Percentiles rank a stretch among this genome's conserved stretches.
Evolutionary conservation across 2,329 filamentous ascomycete species (phyloP).

Genomic region (Septoria petroselini): DNA sequence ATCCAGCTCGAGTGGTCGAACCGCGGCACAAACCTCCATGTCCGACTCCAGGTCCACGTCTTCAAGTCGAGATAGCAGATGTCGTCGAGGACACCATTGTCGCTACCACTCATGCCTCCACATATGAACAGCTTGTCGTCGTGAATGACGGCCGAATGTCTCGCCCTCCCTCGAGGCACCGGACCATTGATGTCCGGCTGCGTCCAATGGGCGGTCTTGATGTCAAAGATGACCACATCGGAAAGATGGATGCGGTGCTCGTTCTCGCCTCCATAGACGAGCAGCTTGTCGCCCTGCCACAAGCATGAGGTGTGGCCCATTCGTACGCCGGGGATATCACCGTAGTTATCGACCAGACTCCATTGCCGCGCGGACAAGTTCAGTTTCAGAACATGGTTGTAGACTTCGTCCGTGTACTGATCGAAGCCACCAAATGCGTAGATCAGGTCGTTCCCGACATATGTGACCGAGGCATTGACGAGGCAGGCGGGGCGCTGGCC

Average conservation of each 20-base stretch:
- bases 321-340: constrained; percentile 91
- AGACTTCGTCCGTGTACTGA: constrained; percentile 97
- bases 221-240: constrained; percentile 92
- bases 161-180: constrained; percentile 81
- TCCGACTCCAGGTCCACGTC: constrained; percentile 94
- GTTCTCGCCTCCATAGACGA: constrained; percentile 97
- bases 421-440: constrained; percentile 98
- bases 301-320: constrained; percentile 98
- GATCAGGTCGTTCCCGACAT: constrained; percentile 90
- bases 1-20: constrained; percentile 96
- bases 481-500: constrained; percentile 78
- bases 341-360: constrained; percentile 97
- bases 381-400: constrained; percentile 91
- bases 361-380: constrained; percentile 87
- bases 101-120: constrained; percentile 90
- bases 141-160: constrained; percentile 89
- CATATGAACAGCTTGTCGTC: constrained; percentile 96
- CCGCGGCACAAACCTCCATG: constrained; percentile 90
- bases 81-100: constrained; percentile 89
- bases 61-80: constrained; percentile 96
- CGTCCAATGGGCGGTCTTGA: constrained; percentile 92
- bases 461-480: constrained; percentile 95
- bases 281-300: constrained; percentile 89
- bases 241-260: constrained; percentile 94
- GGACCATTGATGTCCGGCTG: constrained; percentile 83